Conservation (phyloP, 1,284 basidiomycete genomes). For the Ganoderma meredithae region DNA sequence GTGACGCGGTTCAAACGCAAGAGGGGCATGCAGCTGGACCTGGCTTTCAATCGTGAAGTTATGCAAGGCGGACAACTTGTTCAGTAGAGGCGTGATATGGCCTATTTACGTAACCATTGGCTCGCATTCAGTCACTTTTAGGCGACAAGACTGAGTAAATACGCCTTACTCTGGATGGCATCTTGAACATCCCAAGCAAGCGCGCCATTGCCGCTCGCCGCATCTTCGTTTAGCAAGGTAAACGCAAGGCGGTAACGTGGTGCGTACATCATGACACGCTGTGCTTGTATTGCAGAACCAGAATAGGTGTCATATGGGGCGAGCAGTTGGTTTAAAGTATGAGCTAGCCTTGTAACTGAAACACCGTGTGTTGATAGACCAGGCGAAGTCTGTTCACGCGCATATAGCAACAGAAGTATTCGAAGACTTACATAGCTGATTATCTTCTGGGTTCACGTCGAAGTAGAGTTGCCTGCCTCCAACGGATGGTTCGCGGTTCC, state of each 20-base stretch:
- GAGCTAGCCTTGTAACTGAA: constrained; percentile 40
- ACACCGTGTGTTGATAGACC: constrained; percentile 10
- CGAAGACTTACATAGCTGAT: constrained; percentile 12
- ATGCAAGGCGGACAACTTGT: constrained; percentile 73
- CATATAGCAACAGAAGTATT: not conserved
- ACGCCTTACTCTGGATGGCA: constrained; percentile 69
- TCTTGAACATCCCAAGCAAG: constrained; percentile 76
- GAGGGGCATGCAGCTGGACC: constrained; percentile 89
- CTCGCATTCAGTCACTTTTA: constrained; percentile 8
- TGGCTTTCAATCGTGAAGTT: constrained; percentile 96
- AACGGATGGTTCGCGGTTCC: constrained; percentile 16
- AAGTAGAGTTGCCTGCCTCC: constrained; percentile 29
- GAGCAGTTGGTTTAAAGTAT: constrained; percentile 55
- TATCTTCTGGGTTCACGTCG: constrained; percentile 18
- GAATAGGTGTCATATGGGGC: constrained; percentile 55
- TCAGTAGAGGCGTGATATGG: constrained; percentile 72
- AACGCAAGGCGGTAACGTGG: constrained; percentile 83
- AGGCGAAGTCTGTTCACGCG: not conserved
- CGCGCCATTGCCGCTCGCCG: constrained; percentile 67
- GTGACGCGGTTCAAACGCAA: constrained; percentile 78
- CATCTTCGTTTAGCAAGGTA: constrained; percentile 88
- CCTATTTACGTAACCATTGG: constrained; percentile 50
- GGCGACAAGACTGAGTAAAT: not conserved
- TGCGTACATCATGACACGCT: constrained; percentile 77
- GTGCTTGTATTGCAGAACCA: constrained; percentile 41